Conservation (phyloP, 2,329 filamentous ascomycete species). For the Nemania serpens region DNA sequence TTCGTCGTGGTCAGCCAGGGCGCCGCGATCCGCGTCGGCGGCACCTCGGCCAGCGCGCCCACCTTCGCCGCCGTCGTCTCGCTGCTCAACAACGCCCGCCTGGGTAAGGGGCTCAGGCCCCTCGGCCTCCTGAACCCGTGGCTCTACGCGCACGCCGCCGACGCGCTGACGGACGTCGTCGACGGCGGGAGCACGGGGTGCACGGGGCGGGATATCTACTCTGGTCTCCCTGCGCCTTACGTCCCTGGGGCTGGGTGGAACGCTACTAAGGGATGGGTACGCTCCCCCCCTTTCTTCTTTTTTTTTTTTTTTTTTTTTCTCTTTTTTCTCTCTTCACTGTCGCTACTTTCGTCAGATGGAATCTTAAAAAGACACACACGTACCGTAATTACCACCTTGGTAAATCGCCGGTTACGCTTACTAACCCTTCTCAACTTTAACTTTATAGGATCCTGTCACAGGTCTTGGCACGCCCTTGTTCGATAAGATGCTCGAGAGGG, state of each 20-base stretch:
- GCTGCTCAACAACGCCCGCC: constrained; percentile 15
- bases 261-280: constrained; percentile 48
- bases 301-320: not conserved
- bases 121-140: constrained; percentile 21
- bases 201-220: constrained; percentile 37
- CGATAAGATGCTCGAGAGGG: constrained; percentile 38
- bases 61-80: constrained; percentile 15
- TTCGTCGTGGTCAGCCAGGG: constrained; percentile 5
- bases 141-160: not conserved
- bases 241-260: constrained; percentile 47
- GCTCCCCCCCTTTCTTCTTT: not conserved
- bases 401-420: too few relatives aligned
- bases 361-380: too few relatives aligned
- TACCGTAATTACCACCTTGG: too few relatives aligned
- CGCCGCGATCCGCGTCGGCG: not conserved
- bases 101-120: not conserved
- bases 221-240: constrained; percentile 33
- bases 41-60: constrained; percentile 16
- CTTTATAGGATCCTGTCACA: constrained; percentile 38
- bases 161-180: constrained; percentile 50
- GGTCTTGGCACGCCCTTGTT: constrained; percentile 53
- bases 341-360: not conserved
- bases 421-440: not conserved
- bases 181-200: constrained; percentile 43
- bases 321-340: not conserved